Conservation (phyloP, 2,329 filamentous ascomycete genomes). For the Erysiphe pulchra region DNA sequence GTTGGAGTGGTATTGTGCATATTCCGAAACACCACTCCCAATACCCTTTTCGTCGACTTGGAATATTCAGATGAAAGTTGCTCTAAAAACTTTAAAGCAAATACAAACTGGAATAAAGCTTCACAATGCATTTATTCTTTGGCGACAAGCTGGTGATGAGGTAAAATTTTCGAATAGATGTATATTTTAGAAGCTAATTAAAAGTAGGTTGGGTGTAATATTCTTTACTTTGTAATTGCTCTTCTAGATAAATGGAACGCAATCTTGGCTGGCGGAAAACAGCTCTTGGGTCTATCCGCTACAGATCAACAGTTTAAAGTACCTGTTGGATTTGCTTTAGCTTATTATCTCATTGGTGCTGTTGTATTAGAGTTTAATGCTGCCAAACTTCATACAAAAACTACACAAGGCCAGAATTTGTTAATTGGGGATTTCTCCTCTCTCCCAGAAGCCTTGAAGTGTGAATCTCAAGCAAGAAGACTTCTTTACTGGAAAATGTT, state of each 20-base stretch:
- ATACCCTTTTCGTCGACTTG: slow-evolving; percentile 27
- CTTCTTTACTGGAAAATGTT: slow-evolving; percentile 4
- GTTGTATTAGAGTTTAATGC: slow-evolving; percentile 4
- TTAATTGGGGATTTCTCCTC: slow-evolving; percentile 2
- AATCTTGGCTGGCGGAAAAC: slow-evolving; percentile 2
- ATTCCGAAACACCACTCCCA: slow-evolving; percentile 22
- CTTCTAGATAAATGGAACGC: slow-evolving; percentile 5
- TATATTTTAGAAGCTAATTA: neutral
- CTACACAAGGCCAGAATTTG: slow-evolving; percentile 2
- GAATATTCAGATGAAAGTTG: slow-evolving; percentile 9
- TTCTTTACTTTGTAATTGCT: slow-evolving; percentile 4
- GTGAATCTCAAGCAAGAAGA: slow-evolving; percentile 1
- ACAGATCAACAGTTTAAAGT: slow-evolving; percentile 1
- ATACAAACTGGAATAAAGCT: slow-evolving; percentile 4
- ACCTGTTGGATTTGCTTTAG: slow-evolving; percentile 4
- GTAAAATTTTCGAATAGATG: neutral
- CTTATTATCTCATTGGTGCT: slow-evolving; percentile 4
- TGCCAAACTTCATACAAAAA: slow-evolving; percentile 2
- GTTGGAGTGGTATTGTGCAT: slow-evolving; percentile 22
- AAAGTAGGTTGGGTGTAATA: slow-evolving; percentile 5
- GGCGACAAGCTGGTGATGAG: slow-evolving; percentile 5
- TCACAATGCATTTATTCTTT: slow-evolving; percentile 5
- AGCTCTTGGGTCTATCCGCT: slow-evolving; percentile 2
- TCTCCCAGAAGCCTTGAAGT: slow-evolving; percentile 2
- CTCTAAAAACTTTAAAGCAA: slow-evolving; percentile 3